phyloP scores from a whole-genome alignment of 129 eudicot genomes.

The Ambrosia artemisiifolia region DNA sequence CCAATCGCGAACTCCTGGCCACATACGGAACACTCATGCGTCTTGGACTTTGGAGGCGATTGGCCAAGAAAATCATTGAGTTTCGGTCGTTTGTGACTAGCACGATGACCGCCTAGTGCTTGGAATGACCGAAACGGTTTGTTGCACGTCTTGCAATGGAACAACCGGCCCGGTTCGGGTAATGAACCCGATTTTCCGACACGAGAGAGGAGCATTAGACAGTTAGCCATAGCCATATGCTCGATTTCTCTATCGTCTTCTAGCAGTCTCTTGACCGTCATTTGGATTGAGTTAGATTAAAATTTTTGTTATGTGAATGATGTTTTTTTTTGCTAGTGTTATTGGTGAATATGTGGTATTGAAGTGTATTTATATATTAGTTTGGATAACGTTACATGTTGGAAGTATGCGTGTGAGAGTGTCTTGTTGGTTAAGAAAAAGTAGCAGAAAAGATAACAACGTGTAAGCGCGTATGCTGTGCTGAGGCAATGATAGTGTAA shows the following conservation, averaged over 20 bases:
- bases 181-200: conserved; percentile 19
- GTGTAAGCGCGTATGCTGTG: conserved; percentile 35
- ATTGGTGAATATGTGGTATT: neutral
- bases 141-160: conserved; percentile 50
- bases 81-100: conserved; percentile 49
- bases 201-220: conserved; percentile 50
- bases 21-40: conserved; percentile 50
- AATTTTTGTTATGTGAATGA: neutral
- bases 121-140: conserved; percentile 54
- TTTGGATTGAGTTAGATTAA: neutral
- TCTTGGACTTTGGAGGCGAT: conserved; percentile 34
- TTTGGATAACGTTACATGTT: neutral
- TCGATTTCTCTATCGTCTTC: conserved; percentile 41
- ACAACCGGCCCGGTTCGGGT: conserved; percentile 24
- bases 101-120: conserved; percentile 67
- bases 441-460: neutral
- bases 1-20: conserved; percentile 57
- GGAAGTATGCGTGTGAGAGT: conserved; percentile 26
- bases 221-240: conserved; percentile 49
- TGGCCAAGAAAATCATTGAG: neutral
- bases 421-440: conserved; percentile 28
- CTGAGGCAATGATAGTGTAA: conserved; percentile 12
- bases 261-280: conserved; percentile 38
- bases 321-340: neutral
- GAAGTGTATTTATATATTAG: neutral